Evolutionary conservation across 345 rosid genomes (phyloP).

Genomic region (Heritiera littoralis): DNA sequence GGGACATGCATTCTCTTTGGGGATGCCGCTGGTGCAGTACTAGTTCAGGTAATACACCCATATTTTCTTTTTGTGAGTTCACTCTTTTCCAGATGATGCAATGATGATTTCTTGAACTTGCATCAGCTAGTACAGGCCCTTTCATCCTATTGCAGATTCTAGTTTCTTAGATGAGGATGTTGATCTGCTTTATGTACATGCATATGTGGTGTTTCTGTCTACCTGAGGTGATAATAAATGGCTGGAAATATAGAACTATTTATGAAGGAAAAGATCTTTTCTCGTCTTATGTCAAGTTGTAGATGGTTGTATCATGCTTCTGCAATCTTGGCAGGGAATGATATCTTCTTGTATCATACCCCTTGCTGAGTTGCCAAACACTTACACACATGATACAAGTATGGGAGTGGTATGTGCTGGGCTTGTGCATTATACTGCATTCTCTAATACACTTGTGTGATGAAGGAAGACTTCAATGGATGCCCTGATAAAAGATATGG

Average conservation of each 20-base stretch:
- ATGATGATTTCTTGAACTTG: neutral
- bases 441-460: neutral
- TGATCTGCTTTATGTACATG: neutral
- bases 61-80: neutral
- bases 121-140: neutral
- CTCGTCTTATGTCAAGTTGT: neutral
- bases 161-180: neutral
- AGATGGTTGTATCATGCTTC: neutral
- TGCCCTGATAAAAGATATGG: neutral
- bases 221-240: neutral
- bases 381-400: neutral
- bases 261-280: neutral
- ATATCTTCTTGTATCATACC: neutral
- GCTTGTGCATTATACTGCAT: neutral
- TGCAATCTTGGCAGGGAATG: neutral
- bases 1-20: slow-evolving; percentile 90
- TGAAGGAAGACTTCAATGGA: neutral
- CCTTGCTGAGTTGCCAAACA: neutral
- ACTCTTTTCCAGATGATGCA: neutral
- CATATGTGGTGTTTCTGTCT: neutral
- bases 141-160: neutral
- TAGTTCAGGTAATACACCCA: slow-evolving; percentile 62
- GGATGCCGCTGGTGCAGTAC: slow-evolving; percentile 93
- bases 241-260: neutral
- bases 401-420: neutral